A percentile compares a stretch with the other conserved stretches of the same genome.
phyloP scores from a whole-genome alignment of 768 basidiomycete genomes.

The Tylopilus intermedius region DNA sequence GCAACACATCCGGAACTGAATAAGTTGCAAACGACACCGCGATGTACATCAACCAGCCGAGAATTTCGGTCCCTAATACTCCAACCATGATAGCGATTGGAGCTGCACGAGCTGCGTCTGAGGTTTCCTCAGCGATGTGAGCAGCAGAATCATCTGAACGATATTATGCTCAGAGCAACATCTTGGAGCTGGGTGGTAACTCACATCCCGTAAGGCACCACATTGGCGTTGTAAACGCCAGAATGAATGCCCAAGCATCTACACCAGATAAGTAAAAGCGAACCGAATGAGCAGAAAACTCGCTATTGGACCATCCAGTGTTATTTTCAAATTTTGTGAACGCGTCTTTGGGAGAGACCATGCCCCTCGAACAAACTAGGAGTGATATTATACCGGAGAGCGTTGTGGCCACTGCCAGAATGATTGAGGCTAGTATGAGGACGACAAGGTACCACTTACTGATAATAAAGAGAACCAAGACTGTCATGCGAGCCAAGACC shows the following conservation, averaged over 20 bases:
- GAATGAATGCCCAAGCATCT: slow-evolving; percentile 24
- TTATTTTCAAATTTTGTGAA: slow-evolving; percentile 25
- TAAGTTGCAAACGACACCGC: slow-evolving; percentile 40
- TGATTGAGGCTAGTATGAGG: neutral
- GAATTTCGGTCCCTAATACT: slow-evolving; percentile 34
- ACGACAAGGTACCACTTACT: neutral
- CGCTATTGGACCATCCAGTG: slow-evolving; percentile 21
- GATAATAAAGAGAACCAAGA: slow-evolving; percentile 13
- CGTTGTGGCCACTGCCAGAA: slow-evolving; percentile 9
- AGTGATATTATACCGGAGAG: slow-evolving; percentile 15
- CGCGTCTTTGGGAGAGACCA: slow-evolving; percentile 15
- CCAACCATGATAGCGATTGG: slow-evolving; percentile 43
- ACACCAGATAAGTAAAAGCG: neutral
- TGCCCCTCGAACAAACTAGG: slow-evolving; percentile 14
- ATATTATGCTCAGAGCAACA: too few species aligned
- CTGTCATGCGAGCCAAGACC: slow-evolving; percentile 21
- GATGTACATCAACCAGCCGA: slow-evolving; percentile 42
- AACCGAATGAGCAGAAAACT: neutral
- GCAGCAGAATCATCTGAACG: too few species aligned
- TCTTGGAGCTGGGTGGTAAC: slow-evolving; percentile 5
- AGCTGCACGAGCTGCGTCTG: slow-evolving; percentile 39
- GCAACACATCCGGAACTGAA: slow-evolving; percentile 33
- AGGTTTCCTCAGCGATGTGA: neutral
- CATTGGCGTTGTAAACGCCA: slow-evolving; percentile 26
- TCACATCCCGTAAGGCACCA: slow-evolving; percentile 18